Percentiles rank a stretch among this genome's conserved stretches.
Conservation (phyloP, 257 asterid genomes). For the Rehmannia glutinosa region DNA sequence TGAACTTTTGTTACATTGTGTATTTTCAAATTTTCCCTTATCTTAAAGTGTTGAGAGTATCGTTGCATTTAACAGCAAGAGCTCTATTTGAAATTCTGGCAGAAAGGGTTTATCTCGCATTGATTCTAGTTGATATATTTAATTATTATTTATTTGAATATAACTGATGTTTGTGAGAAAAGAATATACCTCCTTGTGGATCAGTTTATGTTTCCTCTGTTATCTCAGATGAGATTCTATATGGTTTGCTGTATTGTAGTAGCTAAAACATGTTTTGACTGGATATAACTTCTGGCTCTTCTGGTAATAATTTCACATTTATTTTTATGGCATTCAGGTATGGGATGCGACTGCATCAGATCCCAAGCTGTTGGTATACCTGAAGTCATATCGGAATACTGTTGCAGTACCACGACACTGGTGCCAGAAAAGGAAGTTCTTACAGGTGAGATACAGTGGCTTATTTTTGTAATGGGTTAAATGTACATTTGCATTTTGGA, state of each 20-base stretch:
- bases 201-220: neutral
- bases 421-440: constrained; percentile 93
- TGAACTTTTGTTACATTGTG: neutral
- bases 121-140: neutral
- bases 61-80: neutral
- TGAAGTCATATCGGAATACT: constrained; percentile 86
- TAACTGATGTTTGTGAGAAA: neutral
- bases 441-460: constrained; percentile 62
- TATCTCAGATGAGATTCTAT: neutral
- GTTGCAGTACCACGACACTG: constrained; percentile 99
- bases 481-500: constrained; percentile 14
- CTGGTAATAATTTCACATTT: neutral
- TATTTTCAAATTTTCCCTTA: neutral
- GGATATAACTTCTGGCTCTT: neutral
- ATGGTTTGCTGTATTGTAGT: neutral
- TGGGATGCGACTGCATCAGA: constrained; percentile 98
- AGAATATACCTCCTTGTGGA: neutral
- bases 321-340: constrained; percentile 46
- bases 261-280: neutral
- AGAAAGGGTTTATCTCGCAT: neutral
- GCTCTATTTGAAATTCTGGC: neutral
- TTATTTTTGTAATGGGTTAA: constrained; percentile 20
- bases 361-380: constrained; percentile 89
- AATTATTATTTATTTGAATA: neutral
- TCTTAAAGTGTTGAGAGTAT: neutral